Evolutionary conservation across 1,284 basidiomycete genomes (phyloP).

Genomic region (Mycosarcoma maydis): DNA sequence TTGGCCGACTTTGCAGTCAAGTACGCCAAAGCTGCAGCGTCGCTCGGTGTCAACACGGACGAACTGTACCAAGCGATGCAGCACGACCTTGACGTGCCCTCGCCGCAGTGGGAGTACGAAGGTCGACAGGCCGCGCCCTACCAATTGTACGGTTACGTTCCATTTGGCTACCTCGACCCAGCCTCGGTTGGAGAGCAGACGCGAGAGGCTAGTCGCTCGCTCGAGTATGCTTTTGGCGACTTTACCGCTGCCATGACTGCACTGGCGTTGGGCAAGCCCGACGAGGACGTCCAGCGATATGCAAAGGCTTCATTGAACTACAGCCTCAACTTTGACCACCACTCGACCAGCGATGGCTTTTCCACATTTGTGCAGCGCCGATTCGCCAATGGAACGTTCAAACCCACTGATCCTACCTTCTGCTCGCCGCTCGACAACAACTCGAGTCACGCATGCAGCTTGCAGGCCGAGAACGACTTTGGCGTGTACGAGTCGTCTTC

Average conservation of each 20-base stretch:
- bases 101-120: conserved; percentile 52
- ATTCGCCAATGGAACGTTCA: conserved; percentile 50
- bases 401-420: conserved; percentile 42
- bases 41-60: conserved; percentile 47
- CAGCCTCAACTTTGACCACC: conserved; percentile 52
- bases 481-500: conserved; percentile 53
- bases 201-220: conserved; percentile 52
- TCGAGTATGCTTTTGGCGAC: conserved; percentile 69
- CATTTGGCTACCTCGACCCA: conserved; percentile 52
- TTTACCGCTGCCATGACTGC: conserved; percentile 68
- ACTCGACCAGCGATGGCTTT: conserved; percentile 42
- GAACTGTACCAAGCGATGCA: conserved; percentile 53
- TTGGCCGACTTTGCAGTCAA: conserved; percentile 58
- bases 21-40: conserved; percentile 38
- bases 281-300: conserved; percentile 22
- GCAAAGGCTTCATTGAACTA: conserved; percentile 48
- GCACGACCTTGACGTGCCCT: conserved; percentile 67
- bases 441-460: conserved; percentile 38
- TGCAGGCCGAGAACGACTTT: conserved; percentile 54
- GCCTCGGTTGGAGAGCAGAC: conserved; percentile 54
- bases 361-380: conserved; percentile 52
- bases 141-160: conserved; percentile 52
- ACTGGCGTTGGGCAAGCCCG: conserved; percentile 30
- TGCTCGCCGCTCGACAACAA: conserved; percentile 53
- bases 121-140: conserved; percentile 52